Base-by-base conservation (phyloP, 306 rosid species). In the Cucurbita argyrosperma region DNA sequence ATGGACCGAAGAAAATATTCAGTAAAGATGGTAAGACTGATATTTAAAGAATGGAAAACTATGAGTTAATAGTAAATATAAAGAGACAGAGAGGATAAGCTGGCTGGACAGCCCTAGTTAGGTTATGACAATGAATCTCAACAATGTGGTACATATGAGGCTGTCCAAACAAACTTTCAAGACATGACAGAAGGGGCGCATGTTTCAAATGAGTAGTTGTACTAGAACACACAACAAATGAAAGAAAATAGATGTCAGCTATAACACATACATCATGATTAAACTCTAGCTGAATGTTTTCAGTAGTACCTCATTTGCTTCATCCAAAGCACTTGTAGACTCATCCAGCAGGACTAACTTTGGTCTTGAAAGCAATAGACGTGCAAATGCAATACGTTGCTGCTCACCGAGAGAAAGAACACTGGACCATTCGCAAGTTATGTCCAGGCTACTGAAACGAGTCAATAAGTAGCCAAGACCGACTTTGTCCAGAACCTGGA, bases 391-490 rank as follows among this genome's bases (percentile, higher is more conserved):
- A 51, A 94, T 89, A 79, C 99, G 99, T 60, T 94, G 99, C 79
- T 94, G 99, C 84, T 94, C 99, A 71, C 99, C 99, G 4, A 94
- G 86, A 52, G 99, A 94, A 52, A 94, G 92, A 83, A 94, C 97
- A 82, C 97, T 91, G 15, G 99, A 87, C 99, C 99, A 94, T 79
- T 91, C 99, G n/a, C 76, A 86, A 3, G 72, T 88, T 74, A 87
- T 82, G 81, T 91, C 99, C 80, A 91, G 77, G 80, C 85, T 77
- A 52, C 82, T 76, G 64, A 94, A 84, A 55, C 99, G 91, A 78
- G 89, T 74, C 84, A 94, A 82, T 76, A 94, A 64, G 76, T 94
- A 87, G 74, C 91, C 91, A 37, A 94, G 89, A 9, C 90, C 89
- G 57, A 94, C 99, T 65, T 88, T 89, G 76, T 84, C 96, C 79